Base-by-base conservation (phyloP, 1,139 yeast species). In the Yueomyces sp. region DNA sequence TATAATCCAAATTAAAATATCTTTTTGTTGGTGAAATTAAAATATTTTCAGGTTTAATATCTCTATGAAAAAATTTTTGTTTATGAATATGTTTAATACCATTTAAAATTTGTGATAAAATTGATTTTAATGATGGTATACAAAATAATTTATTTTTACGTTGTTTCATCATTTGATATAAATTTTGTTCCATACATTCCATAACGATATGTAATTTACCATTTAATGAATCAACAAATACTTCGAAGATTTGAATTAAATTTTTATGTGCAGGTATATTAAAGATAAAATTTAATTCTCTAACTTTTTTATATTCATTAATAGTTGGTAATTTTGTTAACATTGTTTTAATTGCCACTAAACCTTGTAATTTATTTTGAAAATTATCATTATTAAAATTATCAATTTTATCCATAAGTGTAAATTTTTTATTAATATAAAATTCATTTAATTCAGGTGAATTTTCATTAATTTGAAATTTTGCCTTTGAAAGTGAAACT, bases 41-140 rank as follows among this genome's bases (percentile, higher is more conserved):
- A 29, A 91, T 80, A 60, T 91, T 91, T 55, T 81, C 97, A 0
- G 97, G 97, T 62, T 89, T 91, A 43, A 91, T 73, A 66, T 91
- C 98, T 47, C 98, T 74, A 60, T 91, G 97, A 57, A 82, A 84
- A 59, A 74, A 89, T 33, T 77, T 74, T 50, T 75, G 68, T 30
- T 66, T 64, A 59, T 91, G 98, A 46, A 91, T 86, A 62, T 91
- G 97, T 43, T 75, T 72, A 37, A 89, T 69, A 1, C 94, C 97
- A 42, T 73, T 69, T 42, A 86, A 67, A 1, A 89, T 62, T 59
- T 91, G 96, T 6, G 79, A 59, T 41, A 83, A 63, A 38, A 86
- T 78, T 41, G 84, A 75, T 49, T 72, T 76, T 42, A 83, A 59
- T 2, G 86, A 77, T n/a, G 64, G 65, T 1, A 72, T 65, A 3